Evolutionary conservation across 1,284 basidiomycete genomes (phyloP), one percentile per base, ranked within the genome.

Genomic region (Butyriboletus appendiculatus): DNA sequence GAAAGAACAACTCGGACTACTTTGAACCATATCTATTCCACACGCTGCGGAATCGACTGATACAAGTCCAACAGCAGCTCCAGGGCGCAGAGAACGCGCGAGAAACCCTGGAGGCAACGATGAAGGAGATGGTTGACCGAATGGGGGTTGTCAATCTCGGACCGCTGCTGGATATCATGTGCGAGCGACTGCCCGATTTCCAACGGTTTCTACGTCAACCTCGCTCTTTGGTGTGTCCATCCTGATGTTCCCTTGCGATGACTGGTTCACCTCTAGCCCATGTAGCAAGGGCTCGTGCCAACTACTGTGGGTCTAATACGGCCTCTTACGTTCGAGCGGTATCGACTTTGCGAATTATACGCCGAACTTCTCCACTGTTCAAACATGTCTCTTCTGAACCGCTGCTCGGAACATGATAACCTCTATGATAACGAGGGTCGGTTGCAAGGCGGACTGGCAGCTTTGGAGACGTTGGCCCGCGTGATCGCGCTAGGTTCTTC

Each of bases 21-120:
- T 96, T 97, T 67, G 97, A 99, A 75, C 96, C 96, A 15, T 97
- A 96, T 71, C 81, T 98, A n/a, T 97, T 98, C 75, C 94, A 98
- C 69, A 95, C 93, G 1, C 75, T 98, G 41, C 88, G 95, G 46
- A 94, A 96, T 68, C 84, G 93, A 45, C 81, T 98, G 30, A 94
- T 97, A 59, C 86, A 88, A 54, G 82, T 94, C 7, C 91, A 94
- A 65, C 91, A 94, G 61, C 85, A 89, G 46, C 64, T 81, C 47
- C 73, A 76, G 18, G 62, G 69, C 56, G 62, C 77, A 14, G 85
- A 88, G 38, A 86, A 88, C 45, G 83, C 84, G 0, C 78, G 90
- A 20, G 81, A 85, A 54, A 78, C 80, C 2, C 75, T 98, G 61
- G 94, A 96, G 64, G 78, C 79, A 15, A 90, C 89, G 4, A 90